Base-by-base conservation (phyloP, 202 grass and related monocot genomes). In the Carex sylvatica region DNA sequence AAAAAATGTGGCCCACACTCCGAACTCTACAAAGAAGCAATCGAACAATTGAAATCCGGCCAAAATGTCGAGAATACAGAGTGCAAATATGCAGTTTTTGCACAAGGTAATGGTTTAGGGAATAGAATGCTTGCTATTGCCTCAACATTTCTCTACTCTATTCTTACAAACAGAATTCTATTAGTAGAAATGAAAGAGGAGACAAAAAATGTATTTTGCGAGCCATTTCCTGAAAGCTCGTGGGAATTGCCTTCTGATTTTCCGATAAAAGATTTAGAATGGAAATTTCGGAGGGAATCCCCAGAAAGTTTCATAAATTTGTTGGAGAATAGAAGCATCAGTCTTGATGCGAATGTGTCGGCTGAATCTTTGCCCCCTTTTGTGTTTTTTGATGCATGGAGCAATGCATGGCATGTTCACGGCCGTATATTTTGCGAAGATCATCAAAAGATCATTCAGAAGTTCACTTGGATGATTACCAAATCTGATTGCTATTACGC, bases 1-100 rank as follows among this genome's bases (percentile, higher is more conserved):
- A 88, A 56, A 85, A 65, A 59, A 65, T 94, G 92, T 79, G 86
- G 87, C 52, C 89, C 92, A 19, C 49, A 85, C 8, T 47, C 87
- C 11, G 58, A 79, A 31, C 84, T 83, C 31, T 94, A 87, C 78
- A 61, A 35, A 83, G 9, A 4, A 18, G 64, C 81, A 40, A 55
- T 83, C 7, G 31, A 73, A 55, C 44, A 71, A 73, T 52, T 83
- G 26, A 80, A 79, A 47, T 78, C 61, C 14, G 80, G 70, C 20
- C 59, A 4, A 54, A 79, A 74, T 77, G 38, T 47, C 0, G 81
- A 63, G 28, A 42, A 4, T 22, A 14, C 26, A 15, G 86, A 87
- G 4, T 87, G 86, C 81, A 83, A 83, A 26, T 87, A 87, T 38
- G 33, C 42, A 14, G 33, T 87, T 33, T 87, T 68, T 70, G 42